Base-by-base conservation (phyloP, 1,284 basidiomycete genomes). In the Mycosarcoma mackinlayi region DNA sequence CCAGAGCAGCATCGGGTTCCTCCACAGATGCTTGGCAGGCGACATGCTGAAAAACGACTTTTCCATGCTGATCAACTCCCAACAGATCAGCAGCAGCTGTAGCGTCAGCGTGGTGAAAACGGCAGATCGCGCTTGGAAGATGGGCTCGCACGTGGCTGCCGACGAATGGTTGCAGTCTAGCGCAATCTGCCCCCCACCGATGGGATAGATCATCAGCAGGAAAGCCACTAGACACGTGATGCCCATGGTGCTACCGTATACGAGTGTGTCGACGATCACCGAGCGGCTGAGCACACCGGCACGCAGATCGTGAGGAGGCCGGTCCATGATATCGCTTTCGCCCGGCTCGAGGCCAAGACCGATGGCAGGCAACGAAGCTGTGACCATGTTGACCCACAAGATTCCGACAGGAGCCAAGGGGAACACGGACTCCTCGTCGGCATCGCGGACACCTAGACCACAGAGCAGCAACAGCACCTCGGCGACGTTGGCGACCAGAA, bases 361-460 rank as follows among this genome's bases (percentile, higher is more conserved):
- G 39, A 79, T 71, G 34, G 77, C 77, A 2, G 77, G 77, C n/a
- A 79, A 53, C 11, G 60, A 64, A 4, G 76, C 76, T 21, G 74
- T 73, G 27, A 79, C 73, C 68, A 78, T 75, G 63, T 78, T 79
- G 42, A 69, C 58, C 61, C 71, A 79, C n/a, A 79, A 42, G 40
- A 79, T 78, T 46, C 68, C 72, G 25, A 79, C 68, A 11, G 77
- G 76, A 14, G 76, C 57, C 41, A 79, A 53, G 3, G 77, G 76
- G 52, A 78, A 79, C 42, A 79, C 65, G 8, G 68, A 73, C 38
- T 78, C 76, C 40, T 64, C 55, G 28, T 68, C 57, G 3, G 56
- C 64, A 44, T 79, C 77, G 13, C 73, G 71, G 19, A 79, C 68
- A 48, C 73, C 77, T 1, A 79, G 65, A 52, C 76, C 77, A 31